Percentiles rank a stretch among this genome's conserved stretches.
Evolutionary conservation across 1,139 yeast species (phyloP).

Genomic region (Geotrichum cucujoidarum): DNA sequence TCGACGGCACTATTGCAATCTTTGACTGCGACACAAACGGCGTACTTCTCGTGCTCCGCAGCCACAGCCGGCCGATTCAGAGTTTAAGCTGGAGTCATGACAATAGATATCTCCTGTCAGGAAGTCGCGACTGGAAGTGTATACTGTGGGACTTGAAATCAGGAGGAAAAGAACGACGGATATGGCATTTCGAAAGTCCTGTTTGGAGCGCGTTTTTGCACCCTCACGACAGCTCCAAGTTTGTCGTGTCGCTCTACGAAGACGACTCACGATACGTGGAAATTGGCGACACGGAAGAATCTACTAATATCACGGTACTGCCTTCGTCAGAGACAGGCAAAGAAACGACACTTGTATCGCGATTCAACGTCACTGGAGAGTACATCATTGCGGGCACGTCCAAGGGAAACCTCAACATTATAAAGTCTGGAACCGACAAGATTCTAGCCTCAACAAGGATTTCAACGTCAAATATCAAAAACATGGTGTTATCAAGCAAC

Average conservation of each 20-base stretch:
- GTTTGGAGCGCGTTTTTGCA: slow-evolving; percentile 64
- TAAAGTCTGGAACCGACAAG: slow-evolving; percentile 26
- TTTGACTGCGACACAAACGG: slow-evolving; percentile 71
- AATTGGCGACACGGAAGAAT: slow-evolving; percentile 13
- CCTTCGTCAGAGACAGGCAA: slow-evolving; percentile 10
- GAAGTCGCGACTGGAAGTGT: slow-evolving; percentile 83
- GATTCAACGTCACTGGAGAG: slow-evolving; percentile 45
- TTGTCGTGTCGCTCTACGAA: slow-evolving; percentile 46
- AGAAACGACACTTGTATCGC: slow-evolving; percentile 34
- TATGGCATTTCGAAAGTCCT: slow-evolving; percentile 59
- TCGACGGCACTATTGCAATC: slow-evolving; percentile 72
- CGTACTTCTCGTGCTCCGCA: slow-evolving; percentile 49
- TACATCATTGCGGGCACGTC: slow-evolving; percentile 71
- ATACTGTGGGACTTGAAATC: slow-evolving; percentile 71
- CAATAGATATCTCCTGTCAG: slow-evolving; percentile 65
- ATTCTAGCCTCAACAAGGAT: slow-evolving; percentile 51
- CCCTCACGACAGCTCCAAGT: slow-evolving; percentile 45
- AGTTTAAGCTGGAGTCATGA: slow-evolving; percentile 71
- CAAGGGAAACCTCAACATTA: slow-evolving; percentile 67
- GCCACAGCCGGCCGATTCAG: slow-evolving; percentile 72
- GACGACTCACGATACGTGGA: slow-evolving; percentile 34
- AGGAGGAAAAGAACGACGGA: slow-evolving; percentile 38
- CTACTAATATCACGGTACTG: not conserved
- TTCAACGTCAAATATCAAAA: slow-evolving; percentile 68
- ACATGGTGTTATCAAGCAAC: slow-evolving; percentile 57